Evolutionary conservation across 2,329 filamentous ascomycete genomes (phyloP), one percentile per base, ranked within the genome.

Genomic region (Calonectria henricotiae): DNA sequence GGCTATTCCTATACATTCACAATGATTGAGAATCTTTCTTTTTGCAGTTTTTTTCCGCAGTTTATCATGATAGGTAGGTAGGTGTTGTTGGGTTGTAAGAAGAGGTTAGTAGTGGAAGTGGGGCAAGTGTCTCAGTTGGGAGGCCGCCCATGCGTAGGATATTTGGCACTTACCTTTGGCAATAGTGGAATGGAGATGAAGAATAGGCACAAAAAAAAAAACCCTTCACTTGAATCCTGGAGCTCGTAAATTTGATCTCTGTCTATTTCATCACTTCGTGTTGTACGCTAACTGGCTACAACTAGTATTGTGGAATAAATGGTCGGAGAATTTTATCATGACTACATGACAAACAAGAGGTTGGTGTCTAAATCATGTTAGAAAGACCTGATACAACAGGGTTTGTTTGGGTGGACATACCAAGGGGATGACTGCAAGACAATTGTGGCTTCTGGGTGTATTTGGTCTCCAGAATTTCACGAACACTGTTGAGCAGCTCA

Each of bases 361-460:
- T 92, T 87, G 71, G 89, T 91, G 80, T 92, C 90, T 92, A 68
- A 6, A 13, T 30, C 8, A 41, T 41, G 30, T 62, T 6, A 71
- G 32, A 75, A 73, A 39, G 1, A 23, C 20, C 20, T 20, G 6
- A 7, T 20, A 15, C 47, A 39, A 27, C 12, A 51, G n/a, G 64
- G 67, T 30, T 37, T 65, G 65, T 35, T 51, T 20, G 20, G 20
- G 27, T 27, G 43, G 44, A 85, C 91, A 85, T 91, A 98, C 96
- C 95, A 79, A 99, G 86, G 41, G 96, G 96, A 84, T 99, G 96
- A 82, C 95, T 98, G 85, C 94, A 96, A 79, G 95, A 98, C 75
- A 99, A 86, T 86, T 99, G 96, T 63, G 96, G 96, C 85, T 98
- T 98, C 85, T 99, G 96, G 9, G 89, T 88, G 82, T 99, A 99